A percentile compares a stretch with the other conserved stretches of the same genome.
Evolutionary conservation across 768 basidiomycete species (phyloP).

Genomic region (Panellus pusillus): DNA sequence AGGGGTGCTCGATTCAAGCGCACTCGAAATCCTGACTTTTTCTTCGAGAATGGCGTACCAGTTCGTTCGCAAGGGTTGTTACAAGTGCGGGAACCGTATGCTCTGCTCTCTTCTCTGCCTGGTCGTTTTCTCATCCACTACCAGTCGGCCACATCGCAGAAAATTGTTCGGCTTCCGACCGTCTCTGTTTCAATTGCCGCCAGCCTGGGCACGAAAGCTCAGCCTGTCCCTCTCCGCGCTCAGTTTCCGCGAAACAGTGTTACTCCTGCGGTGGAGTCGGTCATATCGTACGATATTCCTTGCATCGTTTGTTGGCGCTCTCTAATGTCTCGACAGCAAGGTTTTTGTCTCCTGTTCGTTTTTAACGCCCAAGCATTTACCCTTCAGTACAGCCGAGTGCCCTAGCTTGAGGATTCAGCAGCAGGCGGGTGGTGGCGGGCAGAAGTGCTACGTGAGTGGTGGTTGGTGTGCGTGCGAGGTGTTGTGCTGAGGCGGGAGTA

Average conservation of each 20-base stretch:
- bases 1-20: too few species aligned
- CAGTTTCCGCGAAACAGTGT: constrained; percentile 84
- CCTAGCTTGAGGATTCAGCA: constrained; percentile 73
- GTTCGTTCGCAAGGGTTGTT: constrained; percentile 86
- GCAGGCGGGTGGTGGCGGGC: constrained; percentile 49
- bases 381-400: constrained; percentile 61
- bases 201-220: constrained; percentile 94
- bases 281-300: constrained; percentile 36
- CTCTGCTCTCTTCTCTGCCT: constrained; percentile 11
- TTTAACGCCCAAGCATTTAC: background rate
- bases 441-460: constrained; percentile 80
- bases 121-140: constrained; percentile 15
- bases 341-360: constrained; percentile 23
- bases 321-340: constrained; percentile 35
- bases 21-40: background rate
- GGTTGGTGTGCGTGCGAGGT: background rate
- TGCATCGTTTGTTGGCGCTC: too few species aligned
- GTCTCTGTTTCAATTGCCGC: constrained; percentile 93
- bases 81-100: constrained; percentile 90
- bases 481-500: constrained; percentile 28
- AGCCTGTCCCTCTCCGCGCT: constrained; percentile 81
- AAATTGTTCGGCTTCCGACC: constrained; percentile 84
- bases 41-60: constrained; percentile 69
- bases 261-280: constrained; percentile 90
- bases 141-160: constrained; percentile 92